A percentile compares a stretch with the other conserved stretches of the same genome.
Conservation (phyloP, 352 stramenopile genomes). For the Globisporangium spinosum region DNA sequence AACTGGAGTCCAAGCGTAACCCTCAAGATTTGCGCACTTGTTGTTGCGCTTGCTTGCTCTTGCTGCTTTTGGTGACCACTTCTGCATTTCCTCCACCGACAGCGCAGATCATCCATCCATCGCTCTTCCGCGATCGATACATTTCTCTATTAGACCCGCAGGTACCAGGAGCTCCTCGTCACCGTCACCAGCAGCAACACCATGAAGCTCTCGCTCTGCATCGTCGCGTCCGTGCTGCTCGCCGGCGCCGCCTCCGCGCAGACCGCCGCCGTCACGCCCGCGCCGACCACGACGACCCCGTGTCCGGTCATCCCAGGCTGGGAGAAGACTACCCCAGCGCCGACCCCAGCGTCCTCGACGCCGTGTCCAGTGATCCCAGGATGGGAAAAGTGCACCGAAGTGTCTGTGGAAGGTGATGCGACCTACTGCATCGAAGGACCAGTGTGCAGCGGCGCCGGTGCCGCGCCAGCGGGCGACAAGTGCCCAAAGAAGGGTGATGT, state of each 20-base stretch:
- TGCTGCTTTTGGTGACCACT: not conserved
- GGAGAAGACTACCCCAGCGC: slow-evolving; percentile 4
- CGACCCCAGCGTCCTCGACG: slow-evolving; percentile 8
- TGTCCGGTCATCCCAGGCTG: slow-evolving; percentile 7
- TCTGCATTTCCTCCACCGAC: not conserved
- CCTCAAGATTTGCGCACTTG: not conserved
- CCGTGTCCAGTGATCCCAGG: slow-evolving; percentile 8
- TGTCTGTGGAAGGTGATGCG: slow-evolving; percentile 66
- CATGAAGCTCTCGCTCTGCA: slow-evolving; percentile 13
- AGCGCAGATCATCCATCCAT: slow-evolving; percentile 1
- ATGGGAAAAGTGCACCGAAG: slow-evolving; percentile 29
- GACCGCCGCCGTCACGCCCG: not conserved
- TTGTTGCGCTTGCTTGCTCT: not conserved
- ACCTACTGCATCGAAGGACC: slow-evolving; percentile 69
- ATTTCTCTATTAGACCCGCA: slow-evolving; percentile 7
- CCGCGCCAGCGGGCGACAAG: slow-evolving; percentile 30
- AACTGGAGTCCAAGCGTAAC: not conserved
- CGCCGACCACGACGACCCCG: not conserved
- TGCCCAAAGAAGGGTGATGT: slow-evolving; percentile 63
- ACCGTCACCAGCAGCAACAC: too few relatives aligned
- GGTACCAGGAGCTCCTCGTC: not conserved
- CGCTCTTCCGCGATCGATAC: not conserved
- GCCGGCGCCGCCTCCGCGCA: not conserved
- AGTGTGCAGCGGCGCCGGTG: slow-evolving; percentile 54
- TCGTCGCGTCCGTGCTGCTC: not conserved